Evolutionary conservation across 2,329 filamentous ascomycete species (phyloP).

Genomic region (Neofusicoccum sp.): DNA sequence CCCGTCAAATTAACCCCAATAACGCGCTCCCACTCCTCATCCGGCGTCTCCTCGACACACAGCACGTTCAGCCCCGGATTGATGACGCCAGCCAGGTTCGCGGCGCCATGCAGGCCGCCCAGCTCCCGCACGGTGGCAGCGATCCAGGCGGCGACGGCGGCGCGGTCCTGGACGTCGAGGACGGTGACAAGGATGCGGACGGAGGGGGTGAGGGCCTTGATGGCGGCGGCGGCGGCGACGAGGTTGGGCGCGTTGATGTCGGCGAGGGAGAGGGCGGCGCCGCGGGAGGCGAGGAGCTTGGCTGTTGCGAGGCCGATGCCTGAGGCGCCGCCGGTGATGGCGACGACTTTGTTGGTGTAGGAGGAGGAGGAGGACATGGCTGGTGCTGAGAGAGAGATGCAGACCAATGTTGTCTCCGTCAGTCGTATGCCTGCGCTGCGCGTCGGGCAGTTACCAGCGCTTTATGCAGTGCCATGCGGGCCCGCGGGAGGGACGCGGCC

Average conservation of each 20-base stretch:
- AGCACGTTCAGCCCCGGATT: constrained; percentile 28
- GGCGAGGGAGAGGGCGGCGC: constrained; percentile 31
- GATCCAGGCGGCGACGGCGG: constrained; percentile 54
- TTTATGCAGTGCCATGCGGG: too few relatives aligned
- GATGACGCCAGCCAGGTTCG: constrained; percentile 51
- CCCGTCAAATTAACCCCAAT: constrained; percentile 40
- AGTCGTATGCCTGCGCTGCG: too few relatives aligned
- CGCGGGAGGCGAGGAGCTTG: neutral
- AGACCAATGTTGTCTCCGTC: too few relatives aligned
- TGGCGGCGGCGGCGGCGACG: constrained; percentile 23
- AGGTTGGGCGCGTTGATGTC: constrained; percentile 31
- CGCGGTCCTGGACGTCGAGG: constrained; percentile 50
- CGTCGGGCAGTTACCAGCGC: too few relatives aligned
- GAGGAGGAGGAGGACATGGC: constrained; percentile 25
- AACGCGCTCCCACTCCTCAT: constrained; percentile 41
- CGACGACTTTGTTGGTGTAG: constrained; percentile 31
- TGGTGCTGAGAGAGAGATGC: neutral
- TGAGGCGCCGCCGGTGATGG: constrained; percentile 32
- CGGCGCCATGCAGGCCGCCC: constrained; percentile 55
- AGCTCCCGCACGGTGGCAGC: constrained; percentile 46
- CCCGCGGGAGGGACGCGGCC: too few relatives aligned
- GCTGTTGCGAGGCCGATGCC: constrained; percentile 27
- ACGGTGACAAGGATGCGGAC: constrained; percentile 36
- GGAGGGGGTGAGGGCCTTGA: neutral
- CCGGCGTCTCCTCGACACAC: constrained; percentile 30